Evolutionary conservation across 2,329 filamentous ascomycete species (phyloP).

Genomic region (Exophiala bonariae): DNA sequence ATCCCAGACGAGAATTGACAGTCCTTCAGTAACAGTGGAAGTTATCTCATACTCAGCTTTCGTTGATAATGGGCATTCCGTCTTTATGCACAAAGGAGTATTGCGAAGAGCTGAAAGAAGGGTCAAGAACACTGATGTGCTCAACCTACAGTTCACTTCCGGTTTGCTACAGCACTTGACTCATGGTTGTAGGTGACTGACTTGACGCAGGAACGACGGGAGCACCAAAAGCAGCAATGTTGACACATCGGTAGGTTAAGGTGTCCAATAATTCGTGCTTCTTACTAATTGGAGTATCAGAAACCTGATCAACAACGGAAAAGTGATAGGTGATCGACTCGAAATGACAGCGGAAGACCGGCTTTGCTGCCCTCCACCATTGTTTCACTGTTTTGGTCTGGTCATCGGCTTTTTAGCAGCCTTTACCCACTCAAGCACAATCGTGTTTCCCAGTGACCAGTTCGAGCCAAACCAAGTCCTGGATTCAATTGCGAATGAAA

Average conservation of each 20-base stretch:
- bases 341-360: constrained; percentile 69
- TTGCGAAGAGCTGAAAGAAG: constrained; percentile 12
- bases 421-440: constrained; percentile 74
- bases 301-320: constrained; percentile 69
- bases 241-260: constrained; percentile 72
- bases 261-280: neutral
- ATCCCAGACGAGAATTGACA: constrained; percentile 46
- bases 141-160: constrained; percentile 95
- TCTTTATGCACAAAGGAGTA: constrained; percentile 11
- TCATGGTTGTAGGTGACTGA: neutral
- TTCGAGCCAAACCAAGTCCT: constrained; percentile 78
- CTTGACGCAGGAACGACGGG: constrained; percentile 70
- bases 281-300: constrained; percentile 12
- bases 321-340: constrained; percentile 81
- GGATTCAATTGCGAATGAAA: constrained; percentile 28
- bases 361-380: constrained; percentile 61
- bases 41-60: constrained; percentile 46
- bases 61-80: constrained; percentile 30
- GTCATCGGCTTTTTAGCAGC: constrained; percentile 95
- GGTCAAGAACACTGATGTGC: constrained; percentile 58
- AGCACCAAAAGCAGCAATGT: constrained; percentile 83
- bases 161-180: constrained; percentile 8
- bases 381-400: constrained; percentile 76
- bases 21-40: constrained; percentile 25
- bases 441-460: constrained; percentile 82